Base-by-base conservation (phyloP, 2,329 filamentous ascomycete genomes). In the Penicillium sclerotigenum region DNA sequence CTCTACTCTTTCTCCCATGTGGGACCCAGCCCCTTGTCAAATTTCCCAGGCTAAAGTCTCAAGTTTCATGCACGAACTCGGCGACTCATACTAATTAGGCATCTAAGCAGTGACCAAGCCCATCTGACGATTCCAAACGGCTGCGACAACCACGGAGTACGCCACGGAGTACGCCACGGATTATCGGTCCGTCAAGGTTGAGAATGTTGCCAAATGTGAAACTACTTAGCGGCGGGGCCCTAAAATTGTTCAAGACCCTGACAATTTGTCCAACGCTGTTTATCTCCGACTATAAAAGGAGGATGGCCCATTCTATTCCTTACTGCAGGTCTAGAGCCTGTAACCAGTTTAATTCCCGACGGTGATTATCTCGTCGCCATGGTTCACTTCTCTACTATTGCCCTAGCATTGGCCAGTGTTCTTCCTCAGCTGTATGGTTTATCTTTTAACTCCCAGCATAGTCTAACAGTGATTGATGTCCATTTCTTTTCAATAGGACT, bases 111-210 rank as follows among this genome's bases (percentile, higher is more conserved):
- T 8, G n/a, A 18, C 7, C 24, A 20, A 46, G 40, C 33, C 38
- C 11, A 38, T 43, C 24, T 11, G 20, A 33, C 47, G 34, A 31
- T 20, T 28, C 26, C 2, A 29, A 43, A 56, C 28, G 49, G 51
- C 63, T 61, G 63, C 58, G 60, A 52, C 63, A 34, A 37, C 55
- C n/a, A n/a, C n/a, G n/a, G n/a, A n/a, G n/a, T 61, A 57, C 42
- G 59, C 51, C 59, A 65, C 61, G 63, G 62, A 55, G n/a, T 61
- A 57, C 42, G 59, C 51, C 59, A 65, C 61, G 63, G 62, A 55
- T 31, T 47, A 33, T 49, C 2, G 48, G 54, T 51, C 63, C 59
- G 62, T 6, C 43, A 56, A 40, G 37, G 24, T 28, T 50, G 31
- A 14, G 16, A 10, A 40, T 5, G 22, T 16, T 22, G 38, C 18